Evolutionary conservation across 2,329 filamentous ascomycete genomes (phyloP), one percentile per base, ranked within the genome.

Genomic region (Venturia oleaginea): DNA sequence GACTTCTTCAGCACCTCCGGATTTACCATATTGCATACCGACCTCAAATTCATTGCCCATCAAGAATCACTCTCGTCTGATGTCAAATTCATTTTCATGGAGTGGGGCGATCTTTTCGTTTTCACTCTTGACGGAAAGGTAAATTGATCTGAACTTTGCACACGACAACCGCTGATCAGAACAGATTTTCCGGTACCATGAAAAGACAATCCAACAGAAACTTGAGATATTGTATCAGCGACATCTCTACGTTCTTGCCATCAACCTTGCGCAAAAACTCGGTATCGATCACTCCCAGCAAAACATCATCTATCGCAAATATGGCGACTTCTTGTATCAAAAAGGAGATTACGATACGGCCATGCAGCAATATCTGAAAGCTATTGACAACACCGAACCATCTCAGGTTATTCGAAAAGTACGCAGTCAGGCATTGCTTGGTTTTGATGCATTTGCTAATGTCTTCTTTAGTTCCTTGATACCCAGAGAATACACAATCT

Each of bases 281-380:
- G 90, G 91, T 1, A 83, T 97, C 71, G 90, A 92, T 73, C 77
- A 79, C 2, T 80, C 87, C 59, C 91, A 97, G 74, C 91, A 96
- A 70, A 97, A 95, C 70, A 81, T 90, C 65, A 99, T 99, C 65
- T 95, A 93, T 72, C 87, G 93, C 65, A 92, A 88, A 73, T 97
- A 96, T 74, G 94, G 93, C 15, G 94, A 99, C 73, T 90, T 93
- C 71, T 77, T 97, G 3, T 97, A 99, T 71, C 91, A 95, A 68
- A 96, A 96, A 71, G 91, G 90, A 4, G 92, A 97, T 72, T 99
- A 93, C 72, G 94, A 99, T 72, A 94, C 90, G 7, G 92, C 95
- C n/a, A 99, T 99, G 95, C 89, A 95, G 70, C 94, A 97, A 74
- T 99, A 99, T 72, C 86, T 99, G 67, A 89, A 91, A 69, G 93